A percentile compares a stretch with the other conserved stretches of the same genome.
Conservation (phyloP, 1,284 basidiomycete species). For the Grifola frondosa region DNA sequence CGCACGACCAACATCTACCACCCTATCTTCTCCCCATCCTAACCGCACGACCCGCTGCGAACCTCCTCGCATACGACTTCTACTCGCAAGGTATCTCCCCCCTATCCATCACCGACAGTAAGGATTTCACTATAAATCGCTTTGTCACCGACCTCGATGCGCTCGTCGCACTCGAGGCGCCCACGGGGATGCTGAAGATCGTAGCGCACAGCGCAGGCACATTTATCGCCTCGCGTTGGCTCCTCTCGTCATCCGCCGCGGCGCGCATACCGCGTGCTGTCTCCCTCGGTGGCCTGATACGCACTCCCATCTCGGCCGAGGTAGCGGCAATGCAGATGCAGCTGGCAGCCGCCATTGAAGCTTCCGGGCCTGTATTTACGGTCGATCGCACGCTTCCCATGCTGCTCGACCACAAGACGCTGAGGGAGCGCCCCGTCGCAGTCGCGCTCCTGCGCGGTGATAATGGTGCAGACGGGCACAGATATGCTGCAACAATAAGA, state of each 20-base stretch:
- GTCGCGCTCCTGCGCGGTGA: slow-evolving; percentile 4
- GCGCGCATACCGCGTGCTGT: slow-evolving; percentile 4
- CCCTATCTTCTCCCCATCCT: slow-evolving; percentile 9
- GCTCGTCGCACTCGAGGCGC: slow-evolving; percentile 5
- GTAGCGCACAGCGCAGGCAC: slow-evolving; percentile 14
- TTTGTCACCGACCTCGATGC: slow-evolving; percentile 11
- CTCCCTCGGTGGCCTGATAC: slow-evolving; percentile 4
- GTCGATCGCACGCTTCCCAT: neutral
- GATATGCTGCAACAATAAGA: slow-evolving; percentile 5
- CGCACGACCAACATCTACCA: slow-evolving; percentile 3
- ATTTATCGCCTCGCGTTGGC: slow-evolving; percentile 5
- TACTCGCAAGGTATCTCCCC: slow-evolving; percentile 5
- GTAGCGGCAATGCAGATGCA: slow-evolving; percentile 1
- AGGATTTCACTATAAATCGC: neutral
- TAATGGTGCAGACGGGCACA: neutral
- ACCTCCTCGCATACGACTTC: slow-evolving; percentile 9
- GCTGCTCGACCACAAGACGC: slow-evolving; percentile 3
- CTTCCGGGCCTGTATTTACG: neutral
- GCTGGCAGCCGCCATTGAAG: slow-evolving; percentile 1
- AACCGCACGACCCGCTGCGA: neutral
- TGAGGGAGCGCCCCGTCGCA: slow-evolving; percentile 4
- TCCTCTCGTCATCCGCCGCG: slow-evolving; percentile 1
- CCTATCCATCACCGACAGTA: neutral
- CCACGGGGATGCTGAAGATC: slow-evolving; percentile 6
- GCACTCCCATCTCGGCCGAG: neutral